Evolutionary conservation across 495 filamentous ascomycete genomes (phyloP), one percentile per base, ranked within the genome.

Genomic region (Chaetomidium leptoderma): DNA sequence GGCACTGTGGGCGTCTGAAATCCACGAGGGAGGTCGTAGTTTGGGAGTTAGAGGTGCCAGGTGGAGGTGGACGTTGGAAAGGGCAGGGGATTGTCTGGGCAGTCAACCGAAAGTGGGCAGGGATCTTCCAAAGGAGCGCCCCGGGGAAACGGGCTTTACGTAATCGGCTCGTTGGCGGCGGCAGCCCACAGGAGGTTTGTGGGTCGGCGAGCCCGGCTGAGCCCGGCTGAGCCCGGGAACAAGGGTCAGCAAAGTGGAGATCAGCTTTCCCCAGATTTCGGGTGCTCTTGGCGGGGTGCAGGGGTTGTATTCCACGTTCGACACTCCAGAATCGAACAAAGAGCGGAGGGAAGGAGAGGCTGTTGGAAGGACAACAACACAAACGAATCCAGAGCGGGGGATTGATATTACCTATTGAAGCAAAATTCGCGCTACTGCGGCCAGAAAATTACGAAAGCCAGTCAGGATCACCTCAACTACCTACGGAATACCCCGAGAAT

Each of bases 21-120:
- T n/a, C n/a, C n/a, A n/a, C n/a, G n/a, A n/a, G n/a, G n/a, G n/a
- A n/a, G n/a, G n/a, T n/a, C n/a, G n/a, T n/a, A n/a, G n/a, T 32
- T 45, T 8, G 29, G 17, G 46, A 13, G 9, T 10, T 19, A 19
- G 37, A n/a, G 35, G 35, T n/a, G n/a, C n/a, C n/a, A 37, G 29
- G 47, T 36, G 19, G 47, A 35, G 30, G 29, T 32, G 17, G 46
- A 49, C 11, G 46, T 49, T 49, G 46, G 46, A 33, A 35, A 17
- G 3, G 13, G 14, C 29, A 49, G 30, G 46, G 30, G 23, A 14
- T 9, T 23, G 46, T 49, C 29, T 33, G 46, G 46, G 46, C 46
- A 35, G 46, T n/a, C 29, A 49, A 23, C 46, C 26, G 3, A n/a
- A 9, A 35, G 29, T 11, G n/a, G 29, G n/a, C 46, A 48, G 30